Conservation (phyloP, 148 eudicot genomes). For the Gaultheria prostrata region DNA sequence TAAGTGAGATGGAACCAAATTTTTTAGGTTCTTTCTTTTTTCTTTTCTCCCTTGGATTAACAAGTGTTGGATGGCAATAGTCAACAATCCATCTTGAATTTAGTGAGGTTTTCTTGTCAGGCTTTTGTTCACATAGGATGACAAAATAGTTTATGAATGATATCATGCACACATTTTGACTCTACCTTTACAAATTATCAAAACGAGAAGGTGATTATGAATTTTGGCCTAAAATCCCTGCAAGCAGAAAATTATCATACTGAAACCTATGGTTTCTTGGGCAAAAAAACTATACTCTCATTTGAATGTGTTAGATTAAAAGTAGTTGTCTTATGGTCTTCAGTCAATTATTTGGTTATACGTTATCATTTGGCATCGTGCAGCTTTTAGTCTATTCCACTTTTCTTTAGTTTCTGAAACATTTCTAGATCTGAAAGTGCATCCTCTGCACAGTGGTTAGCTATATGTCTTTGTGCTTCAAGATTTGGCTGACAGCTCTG, state of each 20-base stretch:
- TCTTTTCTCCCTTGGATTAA: neutral
- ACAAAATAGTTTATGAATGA: neutral
- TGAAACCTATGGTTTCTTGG: neutral
- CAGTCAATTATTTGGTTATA: neutral
- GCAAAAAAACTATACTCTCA: neutral
- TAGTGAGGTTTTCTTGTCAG: neutral
- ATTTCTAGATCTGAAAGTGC: neutral
- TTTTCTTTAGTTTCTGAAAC: conserved; percentile 8
- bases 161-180: neutral
- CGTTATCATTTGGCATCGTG: neutral
- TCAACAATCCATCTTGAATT: neutral
- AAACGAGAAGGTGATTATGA: neutral
- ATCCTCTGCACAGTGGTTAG: neutral
- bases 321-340: neutral
- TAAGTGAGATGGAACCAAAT: neutral
- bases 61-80: neutral
- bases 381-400: neutral
- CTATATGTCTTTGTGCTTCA: conserved; percentile 5
- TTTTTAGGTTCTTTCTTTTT: neutral
- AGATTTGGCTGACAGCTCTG: conserved; percentile 6
- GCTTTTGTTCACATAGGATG: neutral
- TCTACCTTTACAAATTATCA: neutral
- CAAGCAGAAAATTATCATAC: neutral
- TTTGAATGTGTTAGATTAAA: neutral
- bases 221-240: neutral